phyloP scores from a whole-genome alignment of 139 green algal genomes.

The Chlamydomonas applanata region DNA sequence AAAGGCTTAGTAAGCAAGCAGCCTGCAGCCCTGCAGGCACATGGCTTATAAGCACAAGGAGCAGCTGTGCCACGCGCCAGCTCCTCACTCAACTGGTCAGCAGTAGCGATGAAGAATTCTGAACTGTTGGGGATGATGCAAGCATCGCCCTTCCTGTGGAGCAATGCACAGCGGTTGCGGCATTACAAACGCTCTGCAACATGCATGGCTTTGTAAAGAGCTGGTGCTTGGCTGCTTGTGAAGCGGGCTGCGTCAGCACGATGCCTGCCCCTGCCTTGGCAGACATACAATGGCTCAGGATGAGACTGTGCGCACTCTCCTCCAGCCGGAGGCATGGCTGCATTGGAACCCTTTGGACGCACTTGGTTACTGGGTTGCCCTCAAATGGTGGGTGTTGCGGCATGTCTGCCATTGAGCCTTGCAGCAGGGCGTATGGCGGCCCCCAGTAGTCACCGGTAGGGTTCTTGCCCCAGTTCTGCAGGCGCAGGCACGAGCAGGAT shows the following conservation, averaged over 20 bases:
- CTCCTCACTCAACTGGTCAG: conserved; percentile 14
- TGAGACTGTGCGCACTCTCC: too few species aligned
- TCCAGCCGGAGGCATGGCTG: too few species aligned
- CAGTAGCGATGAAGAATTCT: conserved; percentile 43
- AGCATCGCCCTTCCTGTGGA: conserved; percentile 29
- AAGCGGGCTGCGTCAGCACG: too few species aligned
- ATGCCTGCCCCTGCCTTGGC: too few species aligned
- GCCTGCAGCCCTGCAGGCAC: too few species aligned
- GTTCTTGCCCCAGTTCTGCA: conserved; percentile 30
- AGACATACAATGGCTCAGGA: too few species aligned
- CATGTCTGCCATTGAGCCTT: conserved; percentile 32
- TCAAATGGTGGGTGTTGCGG: conserved; percentile 31
- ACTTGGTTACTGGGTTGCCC: conserved; percentile 13
- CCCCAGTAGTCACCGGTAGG: conserved; percentile 19
- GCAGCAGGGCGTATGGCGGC: conserved; percentile 38
- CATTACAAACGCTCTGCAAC: not conserved
- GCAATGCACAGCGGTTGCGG: too few species aligned
- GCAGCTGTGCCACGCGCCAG: too few species aligned
- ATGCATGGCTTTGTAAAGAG: too few species aligned
- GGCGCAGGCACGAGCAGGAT: not conserved
- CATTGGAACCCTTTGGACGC: not conserved
- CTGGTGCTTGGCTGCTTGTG: too few species aligned
- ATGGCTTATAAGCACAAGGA: too few species aligned
- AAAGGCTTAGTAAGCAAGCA: too few species aligned
- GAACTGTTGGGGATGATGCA: conserved; percentile 45